phyloP scores from a whole-genome alignment of 768 basidiomycete species.

The Collybia nuda region DNA sequence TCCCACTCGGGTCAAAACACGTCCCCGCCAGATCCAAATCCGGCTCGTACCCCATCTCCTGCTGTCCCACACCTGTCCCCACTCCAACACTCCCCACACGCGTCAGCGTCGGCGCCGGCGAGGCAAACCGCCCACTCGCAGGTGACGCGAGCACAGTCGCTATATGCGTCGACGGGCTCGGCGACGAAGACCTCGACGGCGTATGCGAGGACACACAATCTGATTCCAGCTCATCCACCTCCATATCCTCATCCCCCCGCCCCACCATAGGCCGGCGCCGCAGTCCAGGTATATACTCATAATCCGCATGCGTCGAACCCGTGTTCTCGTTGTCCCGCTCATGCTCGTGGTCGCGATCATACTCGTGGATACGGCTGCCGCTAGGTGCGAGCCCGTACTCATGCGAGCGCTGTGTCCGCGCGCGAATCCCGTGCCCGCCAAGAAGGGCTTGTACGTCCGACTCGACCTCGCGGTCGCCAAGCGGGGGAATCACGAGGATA shows the following conservation, averaged over 20 bases:
- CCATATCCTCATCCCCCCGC: conserved; percentile 34
- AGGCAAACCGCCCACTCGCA: conserved; percentile 1
- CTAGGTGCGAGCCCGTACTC: not conserved
- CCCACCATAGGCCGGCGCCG: conserved; percentile 2
- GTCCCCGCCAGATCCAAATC: conserved; percentile 66
- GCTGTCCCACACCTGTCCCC: conserved; percentile 6
- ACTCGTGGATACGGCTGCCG: conserved; percentile 10
- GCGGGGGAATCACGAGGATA: conserved; percentile 52
- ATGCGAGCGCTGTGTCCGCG: conserved; percentile 20
- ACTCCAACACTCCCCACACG: too few relatives aligned
- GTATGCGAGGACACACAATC: conserved; percentile 50
- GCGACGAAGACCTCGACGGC: conserved; percentile 39
- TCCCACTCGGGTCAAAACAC: conserved; percentile 72
- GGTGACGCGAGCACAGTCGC: conserved; percentile 10
- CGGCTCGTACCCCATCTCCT: conserved; percentile 20
- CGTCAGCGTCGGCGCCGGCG: not conserved
- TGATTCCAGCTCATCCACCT: conserved; percentile 53
- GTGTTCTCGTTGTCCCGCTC: conserved; percentile 23
- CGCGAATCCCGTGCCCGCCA: conserved; percentile 44
- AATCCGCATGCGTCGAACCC: conserved; percentile 27
- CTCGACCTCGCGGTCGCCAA: conserved; percentile 56
- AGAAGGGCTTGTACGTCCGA: conserved; percentile 57
- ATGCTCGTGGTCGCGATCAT: conserved; percentile 15
- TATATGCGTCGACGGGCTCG: conserved; percentile 32
- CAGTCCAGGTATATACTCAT: conserved; percentile 21